These are phyloP conservation scores for Pestalotiopsis sp. DNA, from an alignment of 2,329 filamentous ascomycete species.

Conservation along the genomic window DNA sequence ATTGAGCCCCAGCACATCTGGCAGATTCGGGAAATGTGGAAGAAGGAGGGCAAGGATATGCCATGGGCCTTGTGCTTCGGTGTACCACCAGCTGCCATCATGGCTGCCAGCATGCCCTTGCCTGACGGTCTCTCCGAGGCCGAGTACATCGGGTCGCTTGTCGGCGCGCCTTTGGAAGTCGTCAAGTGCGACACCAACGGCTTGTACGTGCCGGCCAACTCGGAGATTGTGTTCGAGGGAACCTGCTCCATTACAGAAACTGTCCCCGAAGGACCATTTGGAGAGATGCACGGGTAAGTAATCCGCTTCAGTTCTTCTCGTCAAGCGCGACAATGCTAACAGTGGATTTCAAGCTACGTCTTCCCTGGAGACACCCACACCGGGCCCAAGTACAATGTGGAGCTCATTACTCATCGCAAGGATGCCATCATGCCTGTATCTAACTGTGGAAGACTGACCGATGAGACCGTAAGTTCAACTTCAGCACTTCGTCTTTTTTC, in stretches of 20 bases:
- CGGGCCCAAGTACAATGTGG: slow-evolving; percentile 44
- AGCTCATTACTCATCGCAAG: slow-evolving; percentile 49
- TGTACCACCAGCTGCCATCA: slow-evolving; percentile 50
- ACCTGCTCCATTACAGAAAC: slow-evolving; percentile 46
- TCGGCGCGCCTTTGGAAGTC: slow-evolving; percentile 46
- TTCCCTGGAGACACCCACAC: slow-evolving; percentile 40
- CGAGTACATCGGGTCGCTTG: slow-evolving; percentile 50
- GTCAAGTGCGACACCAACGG: slow-evolving; percentile 56
- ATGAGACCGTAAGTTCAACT: slow-evolving; percentile 35
- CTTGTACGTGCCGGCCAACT: slow-evolving; percentile 49
- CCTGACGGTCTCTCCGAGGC: slow-evolving; percentile 49
- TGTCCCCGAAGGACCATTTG: slow-evolving; percentile 50
- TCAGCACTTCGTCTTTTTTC: background rate
- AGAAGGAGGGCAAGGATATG: slow-evolving; percentile 44
- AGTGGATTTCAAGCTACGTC: slow-evolving; percentile 28
- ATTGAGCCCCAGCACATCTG: slow-evolving; percentile 49
- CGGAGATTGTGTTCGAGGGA: slow-evolving; percentile 55
- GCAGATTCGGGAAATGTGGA: slow-evolving; percentile 50
- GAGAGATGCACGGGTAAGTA: slow-evolving; percentile 43
- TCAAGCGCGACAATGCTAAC: background rate
- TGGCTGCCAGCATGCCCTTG: slow-evolving; percentile 51
- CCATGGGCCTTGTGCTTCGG: slow-evolving; percentile 52
- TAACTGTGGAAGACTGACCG: slow-evolving; percentile 39
- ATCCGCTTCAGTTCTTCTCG: background rate
- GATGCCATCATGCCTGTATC: slow-evolving; percentile 51